Percentiles rank a stretch among this genome's conserved stretches.
Evolutionary conservation across 257 asterid species (phyloP).

Genomic region (Nicotiana otophora): DNA sequence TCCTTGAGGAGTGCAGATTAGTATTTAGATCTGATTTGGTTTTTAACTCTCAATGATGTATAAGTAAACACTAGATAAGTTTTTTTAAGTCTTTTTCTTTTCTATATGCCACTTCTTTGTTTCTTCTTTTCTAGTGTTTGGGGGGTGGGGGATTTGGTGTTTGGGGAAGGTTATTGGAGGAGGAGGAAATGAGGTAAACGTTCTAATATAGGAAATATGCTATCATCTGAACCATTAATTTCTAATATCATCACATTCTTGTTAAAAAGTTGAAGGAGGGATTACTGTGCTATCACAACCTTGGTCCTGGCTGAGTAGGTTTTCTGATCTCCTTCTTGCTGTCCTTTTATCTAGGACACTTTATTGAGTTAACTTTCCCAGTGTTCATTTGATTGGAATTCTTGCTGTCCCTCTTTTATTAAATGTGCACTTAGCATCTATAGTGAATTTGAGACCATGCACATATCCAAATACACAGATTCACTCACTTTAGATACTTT

Average conservation of each 20-base stretch:
- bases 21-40: not conserved
- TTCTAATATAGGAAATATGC: not conserved
- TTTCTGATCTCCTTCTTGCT: not conserved
- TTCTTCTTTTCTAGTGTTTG: not conserved
- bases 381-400: not conserved
- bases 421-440: not conserved
- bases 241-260: not conserved
- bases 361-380: not conserved
- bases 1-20: not conserved
- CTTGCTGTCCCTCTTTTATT: not conserved
- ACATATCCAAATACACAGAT: not conserved
- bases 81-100: not conserved
- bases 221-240: not conserved
- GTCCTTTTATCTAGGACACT: not conserved
- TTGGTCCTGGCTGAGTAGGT: not conserved
- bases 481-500: not conserved
- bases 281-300: not conserved
- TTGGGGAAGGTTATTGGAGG: not conserved
- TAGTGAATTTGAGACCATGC: not conserved
- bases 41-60: not conserved
- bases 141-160: not conserved
- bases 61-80: not conserved
- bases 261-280: not conserved
- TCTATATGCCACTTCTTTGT: not conserved
- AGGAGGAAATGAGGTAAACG: not conserved